These are phyloP conservation scores for Paraphaeosphaeria minitans DNA, from an alignment of 2,329 filamentous ascomycete genomes.

Conservation along the genomic window DNA sequence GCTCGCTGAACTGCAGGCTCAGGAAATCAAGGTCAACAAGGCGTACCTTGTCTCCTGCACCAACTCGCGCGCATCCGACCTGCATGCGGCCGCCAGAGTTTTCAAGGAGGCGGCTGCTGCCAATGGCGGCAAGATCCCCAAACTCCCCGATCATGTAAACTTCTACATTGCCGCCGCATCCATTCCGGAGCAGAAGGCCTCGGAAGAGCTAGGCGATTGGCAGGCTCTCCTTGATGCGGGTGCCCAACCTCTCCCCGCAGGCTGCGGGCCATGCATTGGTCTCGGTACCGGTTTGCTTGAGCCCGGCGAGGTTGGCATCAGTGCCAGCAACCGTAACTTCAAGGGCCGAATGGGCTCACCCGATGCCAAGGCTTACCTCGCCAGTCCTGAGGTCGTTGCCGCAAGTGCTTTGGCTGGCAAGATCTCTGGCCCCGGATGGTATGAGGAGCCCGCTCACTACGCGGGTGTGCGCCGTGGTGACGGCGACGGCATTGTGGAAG, in stretches of 20 bases:
- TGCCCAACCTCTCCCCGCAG: constrained; percentile 71
- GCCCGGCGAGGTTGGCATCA: constrained; percentile 84
- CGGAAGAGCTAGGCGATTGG: constrained; percentile 86
- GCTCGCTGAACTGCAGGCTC: constrained; percentile 70
- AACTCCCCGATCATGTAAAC: constrained; percentile 75
- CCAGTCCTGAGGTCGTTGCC: constrained; percentile 88
- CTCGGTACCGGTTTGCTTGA: constrained; percentile 80
- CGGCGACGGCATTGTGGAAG: constrained; percentile 68
- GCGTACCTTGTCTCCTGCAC: constrained; percentile 92
- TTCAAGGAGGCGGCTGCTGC: constrained; percentile 74
- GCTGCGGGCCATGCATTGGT: constrained; percentile 87
- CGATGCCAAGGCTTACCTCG: constrained; percentile 82
- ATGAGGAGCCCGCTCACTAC: constrained; percentile 71
- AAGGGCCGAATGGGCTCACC: constrained; percentile 86
- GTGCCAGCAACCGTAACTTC: constrained; percentile 85
- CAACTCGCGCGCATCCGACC: constrained; percentile 80
- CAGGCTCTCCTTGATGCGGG: constrained; percentile 80
- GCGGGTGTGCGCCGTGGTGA: constrained; percentile 72
- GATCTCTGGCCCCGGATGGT: constrained; percentile 79
- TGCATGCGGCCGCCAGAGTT: constrained; percentile 80
- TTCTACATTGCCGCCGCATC: constrained; percentile 93
- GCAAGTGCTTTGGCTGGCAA: constrained; percentile 79
- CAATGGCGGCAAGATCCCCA: constrained; percentile 66
- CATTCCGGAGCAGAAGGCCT: constrained; percentile 71
- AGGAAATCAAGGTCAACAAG: constrained; percentile 79